Conservation (phyloP, 164 flowering plant genomes). For the Vitis riparia region DNA sequence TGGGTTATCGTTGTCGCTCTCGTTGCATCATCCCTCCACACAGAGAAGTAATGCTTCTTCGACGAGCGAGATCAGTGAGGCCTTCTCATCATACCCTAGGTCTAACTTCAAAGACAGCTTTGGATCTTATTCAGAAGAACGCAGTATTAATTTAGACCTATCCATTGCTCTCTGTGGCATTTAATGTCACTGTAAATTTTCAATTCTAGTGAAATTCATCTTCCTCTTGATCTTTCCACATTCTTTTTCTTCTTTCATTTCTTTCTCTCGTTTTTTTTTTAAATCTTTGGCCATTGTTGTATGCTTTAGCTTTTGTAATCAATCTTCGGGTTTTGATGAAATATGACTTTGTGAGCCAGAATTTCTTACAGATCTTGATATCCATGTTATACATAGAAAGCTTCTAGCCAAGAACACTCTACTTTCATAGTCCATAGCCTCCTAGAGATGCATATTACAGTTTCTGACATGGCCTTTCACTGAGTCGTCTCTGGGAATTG, state of each 20-base stretch:
- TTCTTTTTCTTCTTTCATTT: background rate
- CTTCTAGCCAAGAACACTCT: no score
- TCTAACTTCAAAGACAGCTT: conserved; percentile 30
- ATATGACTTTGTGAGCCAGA: no score
- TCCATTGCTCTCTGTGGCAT: conserved; percentile 42
- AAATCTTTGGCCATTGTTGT: no score
- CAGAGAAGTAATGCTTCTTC: conserved; percentile 42
- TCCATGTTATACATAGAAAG: no score
- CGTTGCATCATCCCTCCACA: conserved; percentile 36
- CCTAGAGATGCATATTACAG: no score
- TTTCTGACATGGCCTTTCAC: no score
- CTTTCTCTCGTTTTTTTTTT: no score
- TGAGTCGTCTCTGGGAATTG: no score
- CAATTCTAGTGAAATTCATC: background rate
- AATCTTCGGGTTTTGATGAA: no score
- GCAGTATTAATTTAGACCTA: conserved; percentile 32
- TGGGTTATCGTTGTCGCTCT: conserved; percentile 48
- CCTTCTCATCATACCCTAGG: conserved; percentile 35
- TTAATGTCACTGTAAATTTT: conserved; percentile 4
- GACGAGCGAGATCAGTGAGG: conserved; percentile 56
- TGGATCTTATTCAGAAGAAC: conserved; percentile 21
- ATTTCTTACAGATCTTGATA: no score
- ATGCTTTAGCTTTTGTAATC: no score
- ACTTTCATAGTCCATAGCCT: no score
- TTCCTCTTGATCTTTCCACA: background rate